Evolutionary conservation across 495 filamentous ascomycete genomes (phyloP).

Genomic region (Daldinia loculata): DNA sequence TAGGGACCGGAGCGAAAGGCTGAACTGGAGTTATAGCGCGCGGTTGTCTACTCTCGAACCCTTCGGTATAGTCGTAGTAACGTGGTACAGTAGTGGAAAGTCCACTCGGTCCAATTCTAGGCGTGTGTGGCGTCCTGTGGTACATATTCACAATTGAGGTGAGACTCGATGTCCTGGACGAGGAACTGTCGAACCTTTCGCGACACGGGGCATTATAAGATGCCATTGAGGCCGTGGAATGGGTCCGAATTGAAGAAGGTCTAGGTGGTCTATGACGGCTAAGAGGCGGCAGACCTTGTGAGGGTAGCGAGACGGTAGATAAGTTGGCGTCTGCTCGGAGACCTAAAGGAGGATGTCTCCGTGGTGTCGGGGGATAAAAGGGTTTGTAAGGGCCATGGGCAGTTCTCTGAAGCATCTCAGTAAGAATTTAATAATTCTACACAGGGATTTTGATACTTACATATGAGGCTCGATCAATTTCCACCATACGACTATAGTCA

Average conservation of each 20-base stretch:
- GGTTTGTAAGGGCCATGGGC: conserved; percentile 55
- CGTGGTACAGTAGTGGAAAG: conserved; percentile 43
- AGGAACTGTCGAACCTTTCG: conserved; percentile 37
- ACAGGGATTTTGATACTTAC: conserved; percentile 42
- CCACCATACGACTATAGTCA: conserved; percentile 61
- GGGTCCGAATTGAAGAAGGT: conserved; percentile 32
- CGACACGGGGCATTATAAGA: conserved; percentile 38
- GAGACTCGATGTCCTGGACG: conserved; percentile 50
- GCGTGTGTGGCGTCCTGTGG: conserved; percentile 40
- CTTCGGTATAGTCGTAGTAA: conserved; percentile 64
- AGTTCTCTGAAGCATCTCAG: conserved; percentile 48
- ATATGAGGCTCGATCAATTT: conserved; percentile 56
- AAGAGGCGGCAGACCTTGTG: conserved; percentile 39
- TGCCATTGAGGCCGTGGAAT: conserved; percentile 41
- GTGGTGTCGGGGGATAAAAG: conserved; percentile 47
- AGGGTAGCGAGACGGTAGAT: conserved; percentile 48
- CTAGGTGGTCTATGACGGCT: conserved; percentile 34
- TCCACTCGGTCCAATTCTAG: conserved; percentile 24
- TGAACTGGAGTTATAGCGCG: conserved; percentile 31
- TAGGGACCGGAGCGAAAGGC: conserved; percentile 50
- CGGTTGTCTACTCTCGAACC: conserved; percentile 50
- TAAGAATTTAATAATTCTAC: conserved; percentile 15
- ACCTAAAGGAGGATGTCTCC: conserved; percentile 45
- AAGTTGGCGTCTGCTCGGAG: conserved; percentile 49
- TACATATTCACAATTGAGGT: conserved; percentile 55